phyloP scores from a whole-genome alignment of 2,329 filamentous ascomycete species.

The Penicillium sp. region DNA sequence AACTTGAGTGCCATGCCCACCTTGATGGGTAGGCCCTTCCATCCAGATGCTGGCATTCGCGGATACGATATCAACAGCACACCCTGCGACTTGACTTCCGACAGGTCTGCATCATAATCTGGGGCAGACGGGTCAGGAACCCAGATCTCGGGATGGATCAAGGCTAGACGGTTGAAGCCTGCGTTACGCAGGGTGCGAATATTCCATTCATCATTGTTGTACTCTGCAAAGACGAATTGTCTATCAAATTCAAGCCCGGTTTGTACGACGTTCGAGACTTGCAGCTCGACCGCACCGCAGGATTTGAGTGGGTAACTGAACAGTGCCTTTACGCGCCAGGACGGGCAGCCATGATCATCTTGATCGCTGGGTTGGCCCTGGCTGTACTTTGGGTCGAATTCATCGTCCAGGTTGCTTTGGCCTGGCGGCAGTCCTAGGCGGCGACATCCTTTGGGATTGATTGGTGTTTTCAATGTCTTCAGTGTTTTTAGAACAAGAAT shows the following conservation, averaged over 20 bases:
- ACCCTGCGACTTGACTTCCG: slow-evolving; percentile 53
- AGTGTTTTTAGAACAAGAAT: slow-evolving; percentile 1
- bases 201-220: slow-evolving; percentile 43
- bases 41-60: slow-evolving; percentile 18
- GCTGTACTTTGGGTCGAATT: slow-evolving; percentile 54
- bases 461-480: slow-evolving; percentile 4
- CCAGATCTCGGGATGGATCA: slow-evolving; percentile 65
- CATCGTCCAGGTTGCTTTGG: slow-evolving; percentile 56
- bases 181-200: slow-evolving; percentile 46
- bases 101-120: slow-evolving; percentile 44
- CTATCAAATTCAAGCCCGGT: slow-evolving; percentile 77
- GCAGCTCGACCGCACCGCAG: slow-evolving; percentile 73
- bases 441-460: slow-evolving; percentile 50
- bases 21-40: slow-evolving; percentile 18
- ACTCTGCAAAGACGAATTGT: slow-evolving; percentile 77
- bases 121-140: slow-evolving; percentile 50
- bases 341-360: slow-evolving; percentile 37
- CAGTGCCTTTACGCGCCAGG: slow-evolving; percentile 64
- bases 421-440: slow-evolving; percentile 50
- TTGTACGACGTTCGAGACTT: slow-evolving; percentile 61
- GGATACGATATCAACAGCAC: slow-evolving; percentile 55
- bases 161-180: slow-evolving; percentile 63
- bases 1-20: slow-evolving; percentile 34
- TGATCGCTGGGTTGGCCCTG: slow-evolving; percentile 32
- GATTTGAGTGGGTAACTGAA: slow-evolving; percentile 83